Evolutionary conservation across 306 rosid genomes (phyloP).

Genomic region (Dalbergia cultrata): DNA sequence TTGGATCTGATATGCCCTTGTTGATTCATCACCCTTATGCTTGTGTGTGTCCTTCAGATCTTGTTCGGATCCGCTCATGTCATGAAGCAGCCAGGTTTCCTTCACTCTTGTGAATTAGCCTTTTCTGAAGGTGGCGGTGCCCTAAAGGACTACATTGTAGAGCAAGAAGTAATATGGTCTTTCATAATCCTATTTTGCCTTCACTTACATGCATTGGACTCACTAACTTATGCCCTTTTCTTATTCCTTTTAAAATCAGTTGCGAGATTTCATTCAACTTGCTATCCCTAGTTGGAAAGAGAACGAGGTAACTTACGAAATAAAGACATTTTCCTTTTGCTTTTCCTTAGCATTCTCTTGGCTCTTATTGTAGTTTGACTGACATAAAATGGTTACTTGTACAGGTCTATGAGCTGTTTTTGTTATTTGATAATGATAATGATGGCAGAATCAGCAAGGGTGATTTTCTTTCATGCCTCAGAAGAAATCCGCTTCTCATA

Average conservation of each 20-base stretch:
- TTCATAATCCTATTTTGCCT: conserved; percentile 15
- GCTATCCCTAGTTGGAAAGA: conserved; percentile 62
- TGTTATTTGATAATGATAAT: conserved; percentile 62
- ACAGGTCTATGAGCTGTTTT: conserved; percentile 70
- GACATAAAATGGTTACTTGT: conserved; percentile 42
- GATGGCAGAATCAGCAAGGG: conserved; percentile 76
- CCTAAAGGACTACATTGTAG: conserved; percentile 56
- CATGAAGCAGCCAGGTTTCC: conserved; percentile 71
- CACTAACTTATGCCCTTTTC: conserved; percentile 44
- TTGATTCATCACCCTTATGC: background rate
- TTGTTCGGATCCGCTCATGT: conserved; percentile 75
- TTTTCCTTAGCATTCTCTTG: background rate
- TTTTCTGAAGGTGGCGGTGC: conserved; percentile 62
- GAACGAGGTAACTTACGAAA: conserved; percentile 62
- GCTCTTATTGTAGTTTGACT: conserved; percentile 6
- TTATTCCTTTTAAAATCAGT: conserved; percentile 55
- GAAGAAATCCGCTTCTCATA: conserved; percentile 78
- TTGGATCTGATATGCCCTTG: conserved; percentile 15
- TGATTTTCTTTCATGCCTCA: conserved; percentile 68
- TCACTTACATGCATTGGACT: conserved; percentile 18
- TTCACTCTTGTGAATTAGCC: conserved; percentile 75
- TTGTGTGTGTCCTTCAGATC: conserved; percentile 68
- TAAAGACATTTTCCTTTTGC: background rate
- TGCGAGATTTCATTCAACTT: conserved; percentile 60
- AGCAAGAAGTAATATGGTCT: conserved; percentile 61